Base-by-base conservation (phyloP, 2,329 filamentous ascomycete genomes). In the Emericellopsis atlantica region DNA sequence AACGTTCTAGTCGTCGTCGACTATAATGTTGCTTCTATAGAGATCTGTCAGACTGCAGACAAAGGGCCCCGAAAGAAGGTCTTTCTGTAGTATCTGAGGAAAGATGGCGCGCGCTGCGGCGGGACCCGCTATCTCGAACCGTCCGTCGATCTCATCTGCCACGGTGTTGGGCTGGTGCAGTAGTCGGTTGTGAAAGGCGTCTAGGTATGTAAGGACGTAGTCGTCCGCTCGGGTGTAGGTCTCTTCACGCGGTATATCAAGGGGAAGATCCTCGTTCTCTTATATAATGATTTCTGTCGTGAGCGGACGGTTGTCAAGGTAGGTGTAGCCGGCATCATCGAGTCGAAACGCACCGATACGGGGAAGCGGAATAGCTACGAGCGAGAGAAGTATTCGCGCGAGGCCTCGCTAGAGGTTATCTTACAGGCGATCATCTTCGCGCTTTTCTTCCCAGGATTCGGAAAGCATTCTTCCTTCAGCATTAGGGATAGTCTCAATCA, bases 1-100 rank as follows among this genome's bases (percentile, higher is more conserved):
- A 36, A 58, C 49, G 40, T 58, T 56, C 53, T 51, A 54, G 37
- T 56, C 38, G 42, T 55, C 43, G 40, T 61, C 53, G 24, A 60
- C 53, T 32, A 60, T 53, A 35, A 60, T 55, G 38, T 60, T 58
- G 38, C 54, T 58, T 41, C 42, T 47, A 45, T 57, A 51, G 21
- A 60, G 45, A 43, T 60, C 52, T 38, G 54, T 57, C 24, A 60
- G 40, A 34, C 40, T 36, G 34, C 58, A 49, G 39, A 44, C 39
- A 45, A 54, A 58, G 9, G 54, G 53, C 12, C 54, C 53, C 22
- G 53, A 37, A 12, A 34, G 16, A 22, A 47, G 38, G 6, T 53
- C 47, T 24, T 36, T 49, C 40, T 44, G 40, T 36, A 58, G 46
- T 15, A 50, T 40, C 32, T 45, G 45, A 9, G 46, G 14, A 12